Conservation (phyloP, 176 grass and related monocot species). For the Panicum miliaceum region DNA sequence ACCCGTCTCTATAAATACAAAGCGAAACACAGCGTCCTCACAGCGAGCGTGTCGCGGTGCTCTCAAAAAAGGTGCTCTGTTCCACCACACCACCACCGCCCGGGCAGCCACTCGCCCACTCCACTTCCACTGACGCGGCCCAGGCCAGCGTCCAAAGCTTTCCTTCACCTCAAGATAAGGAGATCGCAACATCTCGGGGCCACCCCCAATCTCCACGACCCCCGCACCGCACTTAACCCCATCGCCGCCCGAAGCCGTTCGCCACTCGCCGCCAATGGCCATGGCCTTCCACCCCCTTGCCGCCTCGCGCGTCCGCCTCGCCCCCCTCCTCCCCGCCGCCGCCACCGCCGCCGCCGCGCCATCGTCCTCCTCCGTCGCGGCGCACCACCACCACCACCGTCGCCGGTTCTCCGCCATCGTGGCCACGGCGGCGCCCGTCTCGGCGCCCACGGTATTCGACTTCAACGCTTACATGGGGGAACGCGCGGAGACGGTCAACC, state of each 20-base stretch:
- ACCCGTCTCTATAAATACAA: not conserved
- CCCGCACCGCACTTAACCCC: not conserved
- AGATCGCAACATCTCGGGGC: slow-evolving; percentile 7
- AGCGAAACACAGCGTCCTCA: not conserved
- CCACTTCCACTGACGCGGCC: slow-evolving; percentile 4
- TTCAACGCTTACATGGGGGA: slow-evolving; percentile 78
- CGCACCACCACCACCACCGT: slow-evolving; percentile 3
- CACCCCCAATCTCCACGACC: slow-evolving; percentile 27
- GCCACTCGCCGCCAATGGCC: slow-evolving; percentile 41
- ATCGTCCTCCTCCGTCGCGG: slow-evolving; percentile 13
- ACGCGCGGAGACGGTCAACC: slow-evolving; percentile 59
- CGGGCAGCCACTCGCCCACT: not conserved
- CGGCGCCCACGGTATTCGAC: slow-evolving; percentile 48
- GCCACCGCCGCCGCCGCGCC: not conserved
- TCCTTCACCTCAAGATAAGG: slow-evolving; percentile 32
- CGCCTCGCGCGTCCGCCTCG: slow-evolving; percentile 42
- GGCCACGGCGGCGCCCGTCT: slow-evolving; percentile 39
- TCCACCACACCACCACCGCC: slow-evolving; percentile 12
- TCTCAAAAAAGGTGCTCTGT: not conserved
- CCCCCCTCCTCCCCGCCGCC: slow-evolving; percentile 3
- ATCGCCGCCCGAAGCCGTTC: not conserved
- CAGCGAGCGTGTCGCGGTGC: not conserved
- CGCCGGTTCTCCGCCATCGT: slow-evolving; percentile 58
- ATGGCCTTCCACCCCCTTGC: slow-evolving; percentile 47
- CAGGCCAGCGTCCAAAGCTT: slow-evolving; percentile 7